These are phyloP conservation scores for Zygotorulaspora florentina DNA, from an alignment of 805 yeast species.

Conservation along the genomic window DNA sequence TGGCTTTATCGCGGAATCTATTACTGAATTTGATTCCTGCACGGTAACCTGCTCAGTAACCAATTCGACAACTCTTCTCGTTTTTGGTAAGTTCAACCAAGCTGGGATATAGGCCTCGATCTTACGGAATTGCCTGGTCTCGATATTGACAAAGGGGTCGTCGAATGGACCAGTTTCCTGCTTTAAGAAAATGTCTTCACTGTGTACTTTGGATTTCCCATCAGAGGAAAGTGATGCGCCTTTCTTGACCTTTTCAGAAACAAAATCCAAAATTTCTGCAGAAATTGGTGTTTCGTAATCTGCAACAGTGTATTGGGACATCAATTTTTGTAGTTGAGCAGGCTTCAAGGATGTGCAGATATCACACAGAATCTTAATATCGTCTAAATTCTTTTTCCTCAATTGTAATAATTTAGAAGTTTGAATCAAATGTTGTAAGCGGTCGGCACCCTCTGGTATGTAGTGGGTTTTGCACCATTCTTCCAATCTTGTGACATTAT, in stretches of 20 bases:
- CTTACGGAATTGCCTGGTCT: slow-evolving; percentile 70
- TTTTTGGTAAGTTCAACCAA: slow-evolving; percentile 82
- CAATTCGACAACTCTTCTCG: slow-evolving; percentile 83
- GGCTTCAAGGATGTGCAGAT: slow-evolving; percentile 93
- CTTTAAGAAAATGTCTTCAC: slow-evolving; percentile 60
- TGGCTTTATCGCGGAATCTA: slow-evolving; percentile 1
- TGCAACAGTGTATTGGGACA: slow-evolving; percentile 83
- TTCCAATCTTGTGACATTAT: slow-evolving; percentile 91
- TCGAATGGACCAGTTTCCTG: slow-evolving; percentile 70
- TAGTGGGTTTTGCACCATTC: slow-evolving; percentile 98
- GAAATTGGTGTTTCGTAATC: slow-evolving; percentile 94
- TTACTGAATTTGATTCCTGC: slow-evolving; percentile 41
- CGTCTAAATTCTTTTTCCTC: slow-evolving; percentile 83
- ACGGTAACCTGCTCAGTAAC: slow-evolving; percentile 78
- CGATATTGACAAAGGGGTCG: slow-evolving; percentile 76
- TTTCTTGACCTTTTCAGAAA: slow-evolving; percentile 73
- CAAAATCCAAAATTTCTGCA: slow-evolving; percentile 69
- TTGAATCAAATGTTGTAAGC: slow-evolving; percentile 82
- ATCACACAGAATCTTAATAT: slow-evolving; percentile 87
- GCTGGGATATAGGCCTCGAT: slow-evolving; percentile 93
- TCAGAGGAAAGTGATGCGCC: slow-evolving; percentile 40
- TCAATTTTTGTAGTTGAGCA: slow-evolving; percentile 88
- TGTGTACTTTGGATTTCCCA: slow-evolving; percentile 41
- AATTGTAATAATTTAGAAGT: slow-evolving; percentile 90
- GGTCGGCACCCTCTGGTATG: slow-evolving; percentile 78